These are phyloP conservation scores for Hyphopichia buzzinii DNA, from an alignment of 1,139 yeast species.

Conservation along the genomic window DNA sequence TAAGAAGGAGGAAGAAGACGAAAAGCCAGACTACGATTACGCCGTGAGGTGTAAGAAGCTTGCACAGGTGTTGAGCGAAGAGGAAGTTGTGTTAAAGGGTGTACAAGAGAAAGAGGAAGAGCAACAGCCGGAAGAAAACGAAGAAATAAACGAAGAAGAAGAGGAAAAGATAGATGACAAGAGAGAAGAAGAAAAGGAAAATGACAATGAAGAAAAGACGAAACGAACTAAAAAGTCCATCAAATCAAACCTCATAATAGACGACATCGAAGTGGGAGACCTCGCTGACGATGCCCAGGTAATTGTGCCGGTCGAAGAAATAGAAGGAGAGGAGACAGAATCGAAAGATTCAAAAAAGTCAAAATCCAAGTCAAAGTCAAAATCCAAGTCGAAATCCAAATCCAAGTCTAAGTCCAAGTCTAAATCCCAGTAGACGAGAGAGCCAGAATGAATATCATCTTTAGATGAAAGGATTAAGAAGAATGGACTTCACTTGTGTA, in stretches of 20 bases:
- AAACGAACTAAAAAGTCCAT: constrained; percentile 7
- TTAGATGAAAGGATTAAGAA: background rate
- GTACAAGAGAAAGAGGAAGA: constrained; percentile 18
- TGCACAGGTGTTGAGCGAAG: constrained; percentile 35
- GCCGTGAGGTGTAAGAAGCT: constrained; percentile 46
- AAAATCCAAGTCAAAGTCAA: constrained; percentile 7
- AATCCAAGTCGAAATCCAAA: constrained; percentile 7
- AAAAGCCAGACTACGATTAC: constrained; percentile 29
- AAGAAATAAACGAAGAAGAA: constrained; percentile 6
- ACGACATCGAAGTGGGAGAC: constrained; percentile 13
- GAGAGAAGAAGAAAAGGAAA: constrained; percentile 11
- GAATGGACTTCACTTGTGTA: no score
- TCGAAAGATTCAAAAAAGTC: background rate
- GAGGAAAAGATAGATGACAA: constrained; percentile 9
- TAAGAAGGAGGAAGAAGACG: constrained; percentile 12
- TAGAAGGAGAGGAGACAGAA: background rate
- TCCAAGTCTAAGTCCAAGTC: constrained; percentile 8
- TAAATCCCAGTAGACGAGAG: constrained; percentile 1
- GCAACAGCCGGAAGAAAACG: constrained; percentile 5
- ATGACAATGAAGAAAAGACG: background rate
- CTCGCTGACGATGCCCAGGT: constrained; percentile 3
- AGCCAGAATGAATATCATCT: background rate
- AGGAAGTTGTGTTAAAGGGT: constrained; percentile 34
- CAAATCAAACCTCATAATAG: constrained; percentile 13
- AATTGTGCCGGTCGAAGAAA: constrained; percentile 3